A percentile compares a stretch with the other conserved stretches of the same genome.
Conservation (phyloP, 1,139 yeast genomes). For the Blastobotrys capitulatus region DNA sequence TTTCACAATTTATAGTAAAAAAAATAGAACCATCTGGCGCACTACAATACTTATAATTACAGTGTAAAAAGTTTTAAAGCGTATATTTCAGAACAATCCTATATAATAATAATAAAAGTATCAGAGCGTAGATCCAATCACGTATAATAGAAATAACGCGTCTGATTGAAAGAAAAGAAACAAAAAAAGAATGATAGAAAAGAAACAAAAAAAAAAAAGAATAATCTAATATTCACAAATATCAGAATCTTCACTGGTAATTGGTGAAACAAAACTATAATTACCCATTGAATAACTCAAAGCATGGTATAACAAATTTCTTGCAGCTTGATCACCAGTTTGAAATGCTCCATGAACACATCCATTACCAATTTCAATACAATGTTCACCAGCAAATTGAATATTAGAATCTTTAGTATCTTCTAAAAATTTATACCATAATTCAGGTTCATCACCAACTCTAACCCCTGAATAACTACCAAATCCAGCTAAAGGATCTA, state of each 20-base stretch:
- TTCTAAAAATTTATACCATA: conserved; percentile 51
- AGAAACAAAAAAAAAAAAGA: neutral
- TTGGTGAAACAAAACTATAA: neutral
- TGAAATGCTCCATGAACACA: conserved; percentile 81
- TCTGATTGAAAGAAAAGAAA: no score
- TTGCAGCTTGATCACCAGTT: conserved; percentile 43
- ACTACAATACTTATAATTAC: no score
- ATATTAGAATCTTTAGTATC: conserved; percentile 37
- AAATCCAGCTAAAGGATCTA: conserved; percentile 52
- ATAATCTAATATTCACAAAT: neutral
- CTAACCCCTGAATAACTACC: conserved; percentile 72
- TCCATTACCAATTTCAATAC: conserved; percentile 68
- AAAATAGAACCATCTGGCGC: no score
- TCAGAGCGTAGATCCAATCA: no score
- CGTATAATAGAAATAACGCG: no score
- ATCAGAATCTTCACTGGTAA: neutral
- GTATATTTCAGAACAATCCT: no score
- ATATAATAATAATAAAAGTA: no score
- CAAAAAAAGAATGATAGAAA: neutral
- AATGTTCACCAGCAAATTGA: conserved; percentile 81
- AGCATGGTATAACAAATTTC: conserved; percentile 1
- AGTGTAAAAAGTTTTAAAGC: no score
- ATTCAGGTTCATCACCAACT: conserved; percentile 49
- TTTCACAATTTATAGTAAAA: no score
- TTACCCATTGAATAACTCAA: neutral